Evolutionary conservation across 2,329 filamentous ascomycete species (phyloP), one percentile per base, ranked within the genome.

Genomic region (Fusarium nisikadoi): DNA sequence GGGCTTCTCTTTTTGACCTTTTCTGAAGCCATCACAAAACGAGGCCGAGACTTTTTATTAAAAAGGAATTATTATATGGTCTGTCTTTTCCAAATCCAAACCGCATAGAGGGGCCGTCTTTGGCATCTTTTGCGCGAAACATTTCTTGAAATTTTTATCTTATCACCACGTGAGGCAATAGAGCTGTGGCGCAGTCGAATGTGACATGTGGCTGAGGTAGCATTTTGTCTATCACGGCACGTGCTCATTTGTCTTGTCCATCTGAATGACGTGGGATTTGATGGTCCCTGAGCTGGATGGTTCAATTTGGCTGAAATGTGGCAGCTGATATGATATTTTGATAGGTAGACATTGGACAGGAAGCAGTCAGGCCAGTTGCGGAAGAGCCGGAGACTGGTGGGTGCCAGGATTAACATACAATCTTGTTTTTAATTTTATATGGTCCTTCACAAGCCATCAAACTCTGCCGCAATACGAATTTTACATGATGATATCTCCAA

Each of bases 1-100:
- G 84, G 80, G 61, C 86, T 84, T 78, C 84, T 84, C 81, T 85
- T 86, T 36, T 71, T 72, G 16, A 75, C 73, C 64, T 81, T 82
- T 75, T 69, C 76, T 16, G 80, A 71, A 55, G 78, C 77, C 81
- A 82, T 82, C 25, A 19, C 33, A n/a, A 47, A 14, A 14, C 39
- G 50, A 20, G 38, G 23, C 13, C 27, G 19, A 17, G n/a, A 31
- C 55, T 43, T 25, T 13, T 36, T 46, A 49, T 47, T 36, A 39
- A 54, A 53, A 53, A 27, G 36, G 25, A 52, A 55, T 38, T 45
- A 27, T 65, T 31, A 57, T 47, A 23, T 52, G 23, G 42, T 46
- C 52, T 46, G 57, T 58, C 54, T 58, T 55, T 52, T 41, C 42
- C 57, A 72, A 41, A 49, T 61, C 50, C 39, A 43, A 50, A n/a